Conservation (phyloP, 805 yeast genomes). For the Metschnikowia lochheadii region DNA sequence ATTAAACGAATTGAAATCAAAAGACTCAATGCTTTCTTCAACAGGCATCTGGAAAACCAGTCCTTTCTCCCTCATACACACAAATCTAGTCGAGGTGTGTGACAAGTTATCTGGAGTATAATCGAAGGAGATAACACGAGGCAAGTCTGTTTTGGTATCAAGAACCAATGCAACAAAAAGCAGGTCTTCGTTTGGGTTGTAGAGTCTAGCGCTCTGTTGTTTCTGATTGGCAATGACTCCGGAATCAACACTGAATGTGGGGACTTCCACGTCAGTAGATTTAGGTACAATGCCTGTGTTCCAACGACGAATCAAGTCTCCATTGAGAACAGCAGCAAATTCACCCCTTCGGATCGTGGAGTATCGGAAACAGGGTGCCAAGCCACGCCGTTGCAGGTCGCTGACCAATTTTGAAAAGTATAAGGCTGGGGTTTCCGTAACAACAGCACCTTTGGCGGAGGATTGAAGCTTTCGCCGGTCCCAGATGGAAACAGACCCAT, state of each 20-base stretch:
- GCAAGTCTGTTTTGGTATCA: conserved; percentile 72
- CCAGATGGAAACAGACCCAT: conserved; percentile 81
- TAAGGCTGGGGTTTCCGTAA: conserved; percentile 52
- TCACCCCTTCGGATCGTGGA: conserved; percentile 66
- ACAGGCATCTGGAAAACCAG: conserved; percentile 78
- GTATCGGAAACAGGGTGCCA: conserved; percentile 64
- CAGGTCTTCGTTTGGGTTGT: conserved; percentile 46
- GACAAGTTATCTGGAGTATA: conserved; percentile 56
- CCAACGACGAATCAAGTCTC: conserved; percentile 78
- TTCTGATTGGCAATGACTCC: conserved; percentile 23
- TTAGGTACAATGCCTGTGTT: conserved; percentile 57
- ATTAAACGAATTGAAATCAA: conserved; percentile 65
- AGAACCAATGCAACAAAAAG: conserved; percentile 72
- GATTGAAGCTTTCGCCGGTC: conserved; percentile 59
- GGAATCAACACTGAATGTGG: conserved; percentile 12
- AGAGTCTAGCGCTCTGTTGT: conserved; percentile 34
- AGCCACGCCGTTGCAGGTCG: conserved; percentile 53
- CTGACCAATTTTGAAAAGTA: conserved; percentile 58
- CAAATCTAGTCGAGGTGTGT: conserved; percentile 56
- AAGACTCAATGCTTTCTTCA: conserved; percentile 57
- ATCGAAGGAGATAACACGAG: conserved; percentile 81
- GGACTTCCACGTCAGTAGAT: not conserved
- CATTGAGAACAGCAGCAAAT: conserved; percentile 74
- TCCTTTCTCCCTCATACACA: conserved; percentile 91
- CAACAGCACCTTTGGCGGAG: conserved; percentile 16